A percentile compares a stretch with the other conserved stretches of the same genome.
Conservation (phyloP, 441 rosid genomes). For the Rhodomyrtus psidioides region DNA sequence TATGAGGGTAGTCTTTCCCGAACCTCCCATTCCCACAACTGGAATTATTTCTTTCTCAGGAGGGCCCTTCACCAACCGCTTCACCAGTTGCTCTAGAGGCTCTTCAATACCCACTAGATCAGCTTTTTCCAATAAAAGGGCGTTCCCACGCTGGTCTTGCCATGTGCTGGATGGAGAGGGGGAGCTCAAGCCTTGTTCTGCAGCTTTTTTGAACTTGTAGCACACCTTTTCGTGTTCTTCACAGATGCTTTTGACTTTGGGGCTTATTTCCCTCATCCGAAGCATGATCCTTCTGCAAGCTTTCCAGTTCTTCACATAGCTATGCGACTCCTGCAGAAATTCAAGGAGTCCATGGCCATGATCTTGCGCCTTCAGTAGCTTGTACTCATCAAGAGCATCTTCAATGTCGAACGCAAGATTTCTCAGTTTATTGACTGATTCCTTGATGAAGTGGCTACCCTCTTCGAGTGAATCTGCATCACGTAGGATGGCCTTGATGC, state of each 20-base stretch:
- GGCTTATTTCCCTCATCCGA: neutral
- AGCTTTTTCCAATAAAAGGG: neutral
- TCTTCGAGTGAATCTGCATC: neutral
- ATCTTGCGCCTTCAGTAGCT: neutral
- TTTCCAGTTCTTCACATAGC: neutral
- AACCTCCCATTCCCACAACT: conserved; percentile 9
- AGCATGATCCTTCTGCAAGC: neutral
- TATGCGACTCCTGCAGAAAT: neutral
- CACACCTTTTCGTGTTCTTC: neutral
- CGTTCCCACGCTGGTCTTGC: conserved; percentile 1
- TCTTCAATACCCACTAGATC: conserved; percentile 7
- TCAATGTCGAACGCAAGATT: neutral
- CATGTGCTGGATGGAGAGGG: neutral
- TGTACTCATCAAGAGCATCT: conserved; percentile 6
- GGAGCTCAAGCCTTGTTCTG: neutral
- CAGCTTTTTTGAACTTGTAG: neutral
- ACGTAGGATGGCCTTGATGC: neutral
- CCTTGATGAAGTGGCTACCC: neutral
- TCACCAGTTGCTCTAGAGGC: neutral
- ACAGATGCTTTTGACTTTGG: neutral
- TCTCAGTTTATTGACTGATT: conserved; percentile 3
- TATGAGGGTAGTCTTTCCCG: conserved; percentile 1
- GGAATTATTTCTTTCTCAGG: neutral
- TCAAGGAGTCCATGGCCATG: neutral
- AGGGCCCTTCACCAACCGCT: neutral